A percentile compares a stretch with the other conserved stretches of the same genome.
These are phyloP conservation scores for Secale cereale DNA, from an alignment of 176 grass and related monocot genomes.

Conservation along the genomic window DNA sequence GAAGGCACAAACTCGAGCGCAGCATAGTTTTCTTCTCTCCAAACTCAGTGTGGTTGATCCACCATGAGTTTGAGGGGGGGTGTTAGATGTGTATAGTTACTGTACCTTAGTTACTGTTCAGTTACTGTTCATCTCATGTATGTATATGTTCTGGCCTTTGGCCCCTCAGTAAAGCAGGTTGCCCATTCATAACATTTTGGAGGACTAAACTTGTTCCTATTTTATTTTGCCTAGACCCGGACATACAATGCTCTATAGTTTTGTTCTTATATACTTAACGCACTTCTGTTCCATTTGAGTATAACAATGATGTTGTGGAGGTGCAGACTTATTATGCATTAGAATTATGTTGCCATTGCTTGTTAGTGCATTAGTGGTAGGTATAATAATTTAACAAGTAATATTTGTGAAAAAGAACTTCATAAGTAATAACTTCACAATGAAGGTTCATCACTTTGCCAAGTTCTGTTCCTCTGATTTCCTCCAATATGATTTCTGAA, in stretches of 20 bases:
- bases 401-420: not conserved
- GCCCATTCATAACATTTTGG: too few species aligned
- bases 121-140: too few species aligned
- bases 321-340: not conserved
- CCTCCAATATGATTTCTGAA: constrained; percentile 68
- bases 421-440: not conserved
- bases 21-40: too few species aligned
- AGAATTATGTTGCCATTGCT: constrained; percentile 3
- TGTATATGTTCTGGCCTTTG: too few species aligned
- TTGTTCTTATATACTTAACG: not conserved
- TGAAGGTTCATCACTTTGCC: constrained; percentile 2
- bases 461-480: constrained; percentile 32
- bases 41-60: too few species aligned
- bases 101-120: too few species aligned
- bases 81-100: too few species aligned
- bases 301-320: not conserved
- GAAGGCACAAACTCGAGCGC: too few species aligned
- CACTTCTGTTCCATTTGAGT: not conserved
- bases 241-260: not conserved
- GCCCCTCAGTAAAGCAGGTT: too few species aligned
- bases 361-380: not conserved
- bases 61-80: too few species aligned
- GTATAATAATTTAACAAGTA: not conserved
- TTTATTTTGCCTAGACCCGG: not conserved
- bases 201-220: not conserved